Evolutionary conservation across 1,284 basidiomycete genomes (phyloP).

Genomic region (Boletus holoroseus): DNA sequence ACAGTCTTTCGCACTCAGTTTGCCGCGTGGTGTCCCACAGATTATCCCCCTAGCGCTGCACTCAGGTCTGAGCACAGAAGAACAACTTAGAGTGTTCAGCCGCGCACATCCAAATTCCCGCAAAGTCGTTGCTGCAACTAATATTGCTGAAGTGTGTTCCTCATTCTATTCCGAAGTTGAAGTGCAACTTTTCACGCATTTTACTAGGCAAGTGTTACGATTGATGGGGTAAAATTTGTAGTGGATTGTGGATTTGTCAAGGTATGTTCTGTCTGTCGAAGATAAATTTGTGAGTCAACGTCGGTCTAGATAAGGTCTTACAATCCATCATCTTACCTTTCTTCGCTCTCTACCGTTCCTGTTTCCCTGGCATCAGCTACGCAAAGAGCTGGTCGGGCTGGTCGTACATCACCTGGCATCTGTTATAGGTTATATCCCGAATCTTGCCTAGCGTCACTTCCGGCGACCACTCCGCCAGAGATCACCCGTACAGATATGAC

Average conservation of each 20-base stretch:
- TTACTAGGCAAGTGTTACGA: slow-evolving; percentile 84
- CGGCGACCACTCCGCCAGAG: slow-evolving; percentile 77
- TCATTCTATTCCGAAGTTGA: neutral
- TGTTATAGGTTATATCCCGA: slow-evolving; percentile 91
- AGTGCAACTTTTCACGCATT: neutral
- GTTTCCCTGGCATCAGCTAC: slow-evolving; percentile 80
- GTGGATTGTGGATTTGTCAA: slow-evolving; percentile 95
- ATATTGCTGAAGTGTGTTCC: slow-evolving; percentile 81
- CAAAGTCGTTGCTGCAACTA: slow-evolving; percentile 92
- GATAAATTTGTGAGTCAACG: neutral
- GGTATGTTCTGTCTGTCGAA: slow-evolving; percentile 39
- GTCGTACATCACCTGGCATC: slow-evolving; percentile 84
- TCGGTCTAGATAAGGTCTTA: slow-evolving; percentile 68
- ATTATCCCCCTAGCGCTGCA: slow-evolving; percentile 77
- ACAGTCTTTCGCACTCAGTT: slow-evolving; percentile 37
- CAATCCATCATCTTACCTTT: slow-evolving; percentile 77
- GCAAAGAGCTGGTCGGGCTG: slow-evolving; percentile 86
- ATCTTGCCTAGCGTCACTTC: slow-evolving; percentile 52
- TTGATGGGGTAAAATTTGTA: slow-evolving; percentile 94
- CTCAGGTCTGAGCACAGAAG: slow-evolving; percentile 80
- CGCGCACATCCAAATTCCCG: slow-evolving; percentile 67
- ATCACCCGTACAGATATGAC: slow-evolving; percentile 85
- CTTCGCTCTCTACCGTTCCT: slow-evolving; percentile 75
- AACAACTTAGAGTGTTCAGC: slow-evolving; percentile 83
- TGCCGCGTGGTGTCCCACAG: slow-evolving; percentile 58